Conservation (phyloP, 768 basidiomycete genomes). For the Mrakia blollopis region DNA sequence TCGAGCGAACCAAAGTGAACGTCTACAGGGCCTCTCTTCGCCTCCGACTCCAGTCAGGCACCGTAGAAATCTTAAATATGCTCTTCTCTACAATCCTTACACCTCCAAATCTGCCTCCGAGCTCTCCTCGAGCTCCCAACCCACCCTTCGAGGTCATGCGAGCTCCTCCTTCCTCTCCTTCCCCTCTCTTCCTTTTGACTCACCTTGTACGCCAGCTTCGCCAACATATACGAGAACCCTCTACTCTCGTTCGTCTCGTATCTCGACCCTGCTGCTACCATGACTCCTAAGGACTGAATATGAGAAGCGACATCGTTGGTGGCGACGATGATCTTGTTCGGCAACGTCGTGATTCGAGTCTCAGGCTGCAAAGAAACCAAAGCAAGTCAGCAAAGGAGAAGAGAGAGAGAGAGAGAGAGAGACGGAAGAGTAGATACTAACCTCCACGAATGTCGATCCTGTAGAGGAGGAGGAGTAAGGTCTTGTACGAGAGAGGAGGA, state of each 20-base stretch:
- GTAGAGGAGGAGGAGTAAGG: no score
- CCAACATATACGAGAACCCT: constrained; percentile 86
- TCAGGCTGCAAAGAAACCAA: constrained; percentile 11
- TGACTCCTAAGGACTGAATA: constrained; percentile 88
- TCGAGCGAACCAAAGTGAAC: neutral
- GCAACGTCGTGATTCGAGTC: constrained; percentile 32
- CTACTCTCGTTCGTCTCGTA: constrained; percentile 69
- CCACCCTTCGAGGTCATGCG: neutral
- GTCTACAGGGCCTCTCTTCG: neutral
- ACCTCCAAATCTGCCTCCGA: neutral
- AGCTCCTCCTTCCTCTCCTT: neutral
- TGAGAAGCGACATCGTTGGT: constrained; percentile 88
- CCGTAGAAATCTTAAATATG: no score
- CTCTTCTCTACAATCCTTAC: no score
- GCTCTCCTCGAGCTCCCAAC: neutral
- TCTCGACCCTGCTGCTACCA: constrained; percentile 86
- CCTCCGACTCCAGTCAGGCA: no score
- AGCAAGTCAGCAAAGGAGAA: neutral
- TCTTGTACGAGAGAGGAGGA: no score
- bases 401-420: neutral
- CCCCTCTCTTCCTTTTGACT: constrained; percentile 27
- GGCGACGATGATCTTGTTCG: constrained; percentile 61
- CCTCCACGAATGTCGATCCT: no score
- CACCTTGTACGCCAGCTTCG: constrained; percentile 96
- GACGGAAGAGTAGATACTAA: no score